A percentile compares a stretch with the other conserved stretches of the same genome.
Evolutionary conservation across 768 basidiomycete genomes (phyloP).

Genomic region (Tephrocybe sp.): DNA sequence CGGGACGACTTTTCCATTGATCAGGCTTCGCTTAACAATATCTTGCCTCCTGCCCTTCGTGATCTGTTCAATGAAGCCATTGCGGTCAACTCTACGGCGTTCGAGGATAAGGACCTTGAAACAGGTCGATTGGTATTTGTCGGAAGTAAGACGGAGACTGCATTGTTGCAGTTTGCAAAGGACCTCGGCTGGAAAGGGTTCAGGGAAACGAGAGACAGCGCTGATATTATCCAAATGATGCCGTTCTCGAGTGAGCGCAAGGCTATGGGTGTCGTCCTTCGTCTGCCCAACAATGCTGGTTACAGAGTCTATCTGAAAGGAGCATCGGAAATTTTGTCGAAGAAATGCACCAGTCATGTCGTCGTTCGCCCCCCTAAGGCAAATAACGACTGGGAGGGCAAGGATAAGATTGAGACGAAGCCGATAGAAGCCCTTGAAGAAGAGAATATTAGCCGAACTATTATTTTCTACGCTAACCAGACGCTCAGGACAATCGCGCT

Average conservation of each 20-base stretch:
- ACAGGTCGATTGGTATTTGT: slow-evolving; percentile 64
- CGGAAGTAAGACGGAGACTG: slow-evolving; percentile 95
- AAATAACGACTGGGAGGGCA: slow-evolving; percentile 15
- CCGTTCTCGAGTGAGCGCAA: slow-evolving; percentile 95
- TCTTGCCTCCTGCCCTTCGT: slow-evolving; percentile 58
- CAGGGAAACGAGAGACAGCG: slow-evolving; percentile 57
- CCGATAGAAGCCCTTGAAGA: slow-evolving; percentile 63
- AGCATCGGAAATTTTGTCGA: slow-evolving; percentile 89
- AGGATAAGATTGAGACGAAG: slow-evolving; percentile 46
- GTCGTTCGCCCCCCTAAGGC: slow-evolving; percentile 47
- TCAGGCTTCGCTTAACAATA: slow-evolving; percentile 60
- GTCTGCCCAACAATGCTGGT: slow-evolving; percentile 50
- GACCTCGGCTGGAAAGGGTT: slow-evolving; percentile 77
- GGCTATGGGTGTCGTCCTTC: slow-evolving; percentile 89
- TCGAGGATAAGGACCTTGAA: slow-evolving; percentile 73
- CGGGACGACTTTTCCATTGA: slow-evolving; percentile 85
- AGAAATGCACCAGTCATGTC: slow-evolving; percentile 71
- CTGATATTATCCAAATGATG: slow-evolving; percentile 76
- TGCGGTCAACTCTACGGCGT: slow-evolving; percentile 92
- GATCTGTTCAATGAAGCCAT: slow-evolving; percentile 82
- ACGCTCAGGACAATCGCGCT: slow-evolving; percentile 91
- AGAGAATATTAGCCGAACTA: slow-evolving; percentile 88
- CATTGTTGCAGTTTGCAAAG: slow-evolving; percentile 82
- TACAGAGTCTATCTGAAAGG: slow-evolving; percentile 76
- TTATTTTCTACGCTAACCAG: slow-evolving; percentile 98